phyloP scores from a whole-genome alignment of 2,329 filamentous ascomycete species.

The Chalara sp. region DNA sequence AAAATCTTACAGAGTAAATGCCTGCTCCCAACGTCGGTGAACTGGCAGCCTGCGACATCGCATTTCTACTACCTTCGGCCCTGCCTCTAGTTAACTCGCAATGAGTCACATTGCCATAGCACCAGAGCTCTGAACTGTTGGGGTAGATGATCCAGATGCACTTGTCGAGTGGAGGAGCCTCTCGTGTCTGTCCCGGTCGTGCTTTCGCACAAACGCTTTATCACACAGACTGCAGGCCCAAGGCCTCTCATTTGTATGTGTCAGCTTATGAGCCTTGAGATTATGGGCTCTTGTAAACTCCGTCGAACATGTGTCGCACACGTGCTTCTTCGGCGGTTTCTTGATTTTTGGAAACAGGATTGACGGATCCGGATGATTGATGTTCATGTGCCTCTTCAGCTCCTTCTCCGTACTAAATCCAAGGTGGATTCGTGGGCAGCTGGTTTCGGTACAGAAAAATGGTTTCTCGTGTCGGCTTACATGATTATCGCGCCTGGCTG shows the following conservation, averaged over 20 bases:
- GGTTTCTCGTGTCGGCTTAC: constrained; percentile 29
- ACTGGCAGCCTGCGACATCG: not conserved
- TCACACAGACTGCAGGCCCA: not conserved
- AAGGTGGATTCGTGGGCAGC: constrained; percentile 7
- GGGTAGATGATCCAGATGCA: not conserved
- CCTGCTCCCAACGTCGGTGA: not conserved
- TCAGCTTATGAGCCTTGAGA: not conserved
- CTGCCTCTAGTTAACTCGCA: not conserved
- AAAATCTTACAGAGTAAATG: not conserved
- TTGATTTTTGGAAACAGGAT: constrained; percentile 8
- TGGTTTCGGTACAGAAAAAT: constrained; percentile 25
- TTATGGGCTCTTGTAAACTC: not conserved
- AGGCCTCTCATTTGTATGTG: not conserved
- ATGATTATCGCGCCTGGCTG: constrained; percentile 26
- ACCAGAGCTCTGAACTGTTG: not conserved
- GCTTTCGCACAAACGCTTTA: not conserved
- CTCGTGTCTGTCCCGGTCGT: constrained; percentile 16
- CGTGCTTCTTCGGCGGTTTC: not conserved
- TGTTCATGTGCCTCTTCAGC: constrained; percentile 8
- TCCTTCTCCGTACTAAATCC: constrained; percentile 12
- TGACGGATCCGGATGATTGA: constrained; percentile 7
- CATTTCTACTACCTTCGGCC: not conserved
- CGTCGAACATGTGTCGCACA: not conserved
- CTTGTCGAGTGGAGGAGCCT: not conserved
- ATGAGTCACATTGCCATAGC: not conserved